These are phyloP conservation scores for Globisporangium iwayamae DNA, from an alignment of 352 stramenopile species.

Conservation along the genomic window DNA sequence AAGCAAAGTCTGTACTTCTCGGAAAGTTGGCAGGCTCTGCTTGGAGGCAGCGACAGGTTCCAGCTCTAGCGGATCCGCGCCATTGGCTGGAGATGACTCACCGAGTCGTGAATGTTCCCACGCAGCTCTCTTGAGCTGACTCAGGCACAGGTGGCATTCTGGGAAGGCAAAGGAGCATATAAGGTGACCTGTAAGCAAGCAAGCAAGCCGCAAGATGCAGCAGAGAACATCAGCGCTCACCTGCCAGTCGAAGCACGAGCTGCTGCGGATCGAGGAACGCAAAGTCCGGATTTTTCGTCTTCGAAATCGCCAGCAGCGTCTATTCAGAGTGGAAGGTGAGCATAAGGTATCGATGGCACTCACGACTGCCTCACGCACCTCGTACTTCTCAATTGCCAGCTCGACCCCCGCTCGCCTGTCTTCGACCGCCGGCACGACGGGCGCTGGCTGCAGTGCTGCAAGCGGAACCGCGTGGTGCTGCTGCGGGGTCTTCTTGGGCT, in stretches of 20 bases:
- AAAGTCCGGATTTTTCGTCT: constrained; percentile 44
- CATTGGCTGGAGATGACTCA: background rate
- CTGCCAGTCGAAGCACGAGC: constrained; percentile 39
- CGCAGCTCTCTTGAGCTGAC: constrained; percentile 27
- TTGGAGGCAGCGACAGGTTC: background rate
- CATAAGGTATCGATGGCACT: background rate
- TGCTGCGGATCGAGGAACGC: constrained; percentile 31
- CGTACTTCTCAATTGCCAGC: constrained; percentile 36
- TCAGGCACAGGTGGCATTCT: constrained; percentile 28
- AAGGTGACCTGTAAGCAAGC: no score
- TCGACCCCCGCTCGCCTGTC: constrained; percentile 21
- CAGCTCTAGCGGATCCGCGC: background rate
- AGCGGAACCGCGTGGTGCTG: background rate
- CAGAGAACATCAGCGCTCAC: constrained; percentile 10
- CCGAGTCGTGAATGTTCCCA: constrained; percentile 21
- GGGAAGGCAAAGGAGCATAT: background rate
- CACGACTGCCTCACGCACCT: constrained; percentile 19
- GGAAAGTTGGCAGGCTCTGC: background rate
- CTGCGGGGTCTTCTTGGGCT: background rate
- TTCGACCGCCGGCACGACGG: background rate
- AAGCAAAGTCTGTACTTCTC: constrained; percentile 8
- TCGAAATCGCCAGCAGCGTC: constrained; percentile 32
- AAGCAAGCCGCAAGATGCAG: background rate
- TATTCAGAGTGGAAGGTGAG: constrained; percentile 3
- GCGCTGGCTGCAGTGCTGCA: background rate